These are phyloP conservation scores for Alternaria triticimaculans DNA, from an alignment of 2,329 filamentous ascomycete genomes.

Conservation along the genomic window DNA sequence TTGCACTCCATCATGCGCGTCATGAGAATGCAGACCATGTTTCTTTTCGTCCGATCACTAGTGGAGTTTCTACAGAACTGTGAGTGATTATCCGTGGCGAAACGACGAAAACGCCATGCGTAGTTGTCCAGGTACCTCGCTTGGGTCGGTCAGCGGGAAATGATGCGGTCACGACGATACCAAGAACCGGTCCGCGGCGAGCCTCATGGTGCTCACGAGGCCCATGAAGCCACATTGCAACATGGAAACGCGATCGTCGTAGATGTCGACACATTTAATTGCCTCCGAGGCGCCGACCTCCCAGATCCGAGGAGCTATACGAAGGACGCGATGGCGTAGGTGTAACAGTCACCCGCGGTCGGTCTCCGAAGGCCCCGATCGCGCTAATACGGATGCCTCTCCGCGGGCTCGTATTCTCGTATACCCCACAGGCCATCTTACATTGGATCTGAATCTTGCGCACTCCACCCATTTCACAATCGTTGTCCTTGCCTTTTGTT, in stretches of 20 bases:
- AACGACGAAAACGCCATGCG: neutral
- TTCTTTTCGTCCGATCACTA: neutral
- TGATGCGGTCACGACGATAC: neutral
- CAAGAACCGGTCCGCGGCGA: constrained; percentile 1
- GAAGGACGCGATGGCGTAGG: neutral
- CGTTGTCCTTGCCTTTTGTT: neutral
- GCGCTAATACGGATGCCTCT: neutral
- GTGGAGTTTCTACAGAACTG: neutral
- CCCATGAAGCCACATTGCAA: neutral
- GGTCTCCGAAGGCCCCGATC: neutral
- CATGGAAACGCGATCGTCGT: neutral
- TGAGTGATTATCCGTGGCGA: neutral
- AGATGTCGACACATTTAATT: neutral
- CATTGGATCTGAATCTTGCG: neutral
- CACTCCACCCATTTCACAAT: neutral
- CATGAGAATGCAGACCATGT: neutral
- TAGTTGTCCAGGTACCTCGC: neutral
- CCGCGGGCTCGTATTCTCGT: neutral
- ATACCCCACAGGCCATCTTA: neutral
- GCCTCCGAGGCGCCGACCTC: neutral
- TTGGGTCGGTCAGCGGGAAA: neutral
- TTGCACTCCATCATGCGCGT: constrained; percentile 1
- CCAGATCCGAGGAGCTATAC: neutral
- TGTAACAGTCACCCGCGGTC: neutral
- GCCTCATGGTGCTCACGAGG: neutral